Conservation (phyloP, 148 eudicot species). For the Beta vulgaris region DNA sequence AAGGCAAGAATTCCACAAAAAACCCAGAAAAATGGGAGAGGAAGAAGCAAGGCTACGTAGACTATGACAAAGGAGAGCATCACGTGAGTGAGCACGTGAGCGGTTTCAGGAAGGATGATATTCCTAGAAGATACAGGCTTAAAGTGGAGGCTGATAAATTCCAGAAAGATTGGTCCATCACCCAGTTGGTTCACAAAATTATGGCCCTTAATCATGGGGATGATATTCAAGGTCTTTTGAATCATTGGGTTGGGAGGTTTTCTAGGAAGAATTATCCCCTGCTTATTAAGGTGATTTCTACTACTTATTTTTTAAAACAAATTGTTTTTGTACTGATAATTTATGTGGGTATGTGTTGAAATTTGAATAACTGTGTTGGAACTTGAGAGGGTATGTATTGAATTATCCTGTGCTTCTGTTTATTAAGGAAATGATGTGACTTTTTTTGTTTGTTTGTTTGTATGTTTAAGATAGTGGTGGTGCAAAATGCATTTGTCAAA, state of each 20-base stretch:
- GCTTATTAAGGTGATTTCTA: constrained; percentile 53
- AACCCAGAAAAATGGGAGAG: constrained; percentile 45
- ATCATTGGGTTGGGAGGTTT: constrained; percentile 87
- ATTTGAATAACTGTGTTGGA: constrained; percentile 1
- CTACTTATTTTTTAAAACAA: neutral
- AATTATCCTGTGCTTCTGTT: no score
- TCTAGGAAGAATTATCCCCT: constrained; percentile 72
- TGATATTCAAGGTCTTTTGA: constrained; percentile 67
- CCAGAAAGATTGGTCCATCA: constrained; percentile 82
- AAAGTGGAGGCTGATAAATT: constrained; percentile 62
- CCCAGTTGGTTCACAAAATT: constrained; percentile 60
- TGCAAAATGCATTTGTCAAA: neutral
- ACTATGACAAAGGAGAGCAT: constrained; percentile 65
- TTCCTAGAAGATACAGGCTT: constrained; percentile 50
- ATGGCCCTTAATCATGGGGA: constrained; percentile 37
- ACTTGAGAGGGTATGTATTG: neutral
- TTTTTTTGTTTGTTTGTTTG: constrained; percentile 16
- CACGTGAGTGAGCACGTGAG: constrained; percentile 43
- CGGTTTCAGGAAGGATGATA: constrained; percentile 60
- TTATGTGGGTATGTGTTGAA: neutral
- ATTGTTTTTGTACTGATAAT: neutral
- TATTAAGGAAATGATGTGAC: neutral
- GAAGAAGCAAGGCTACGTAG: constrained; percentile 57
- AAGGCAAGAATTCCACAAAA: constrained; percentile 33
- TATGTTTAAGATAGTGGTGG: neutral